Percentiles rank a stretch among this genome's conserved stretches.
These are phyloP conservation scores for Phlegmacium glaucopus DNA, from an alignment of 768 basidiomycete species.

Conservation along the genomic window DNA sequence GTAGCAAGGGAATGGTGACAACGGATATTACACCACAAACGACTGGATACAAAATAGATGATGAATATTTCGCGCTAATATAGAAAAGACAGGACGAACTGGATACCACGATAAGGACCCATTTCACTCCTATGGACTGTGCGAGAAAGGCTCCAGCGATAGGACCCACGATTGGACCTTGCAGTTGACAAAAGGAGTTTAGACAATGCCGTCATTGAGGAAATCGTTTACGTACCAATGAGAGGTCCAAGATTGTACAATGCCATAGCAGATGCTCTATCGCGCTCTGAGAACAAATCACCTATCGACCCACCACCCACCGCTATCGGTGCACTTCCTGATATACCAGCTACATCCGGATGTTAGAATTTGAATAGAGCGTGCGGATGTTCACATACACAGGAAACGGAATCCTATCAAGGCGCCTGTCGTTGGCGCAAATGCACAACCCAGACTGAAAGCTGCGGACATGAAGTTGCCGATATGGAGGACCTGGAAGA, in stretches of 20 bases:
- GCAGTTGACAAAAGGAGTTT: background rate
- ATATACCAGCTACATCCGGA: slow-evolving; percentile 50
- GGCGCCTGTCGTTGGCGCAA: too few relatives aligned
- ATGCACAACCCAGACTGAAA: slow-evolving; percentile 68
- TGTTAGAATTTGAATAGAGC: background rate
- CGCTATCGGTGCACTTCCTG: slow-evolving; percentile 63
- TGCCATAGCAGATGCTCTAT: slow-evolving; percentile 63
- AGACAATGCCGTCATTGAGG: background rate
- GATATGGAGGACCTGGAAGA: slow-evolving; percentile 65
- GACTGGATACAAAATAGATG: background rate
- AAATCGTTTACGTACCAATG: slow-evolving; percentile 35
- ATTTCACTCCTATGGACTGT: slow-evolving; percentile 54
- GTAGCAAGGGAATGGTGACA: slow-evolving; percentile 58
- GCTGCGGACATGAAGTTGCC: slow-evolving; percentile 54
- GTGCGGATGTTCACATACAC: slow-evolving; percentile 33
- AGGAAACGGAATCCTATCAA: slow-evolving; percentile 66
- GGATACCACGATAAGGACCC: slow-evolving; percentile 51
- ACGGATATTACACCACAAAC: slow-evolving; percentile 34
- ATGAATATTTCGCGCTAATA: background rate
- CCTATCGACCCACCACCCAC: slow-evolving; percentile 62
- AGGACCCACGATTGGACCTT: slow-evolving; percentile 55
- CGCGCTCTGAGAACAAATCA: slow-evolving; percentile 61
- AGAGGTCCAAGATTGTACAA: slow-evolving; percentile 64
- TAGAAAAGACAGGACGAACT: slow-evolving; percentile 28
- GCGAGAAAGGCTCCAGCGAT: slow-evolving; percentile 68